A percentile compares a stretch with the other conserved stretches of the same genome.
These are phyloP conservation scores for Penicillium egyptiacum DNA, from an alignment of 495 filamentous ascomycete genomes.

Conservation along the genomic window DNA sequence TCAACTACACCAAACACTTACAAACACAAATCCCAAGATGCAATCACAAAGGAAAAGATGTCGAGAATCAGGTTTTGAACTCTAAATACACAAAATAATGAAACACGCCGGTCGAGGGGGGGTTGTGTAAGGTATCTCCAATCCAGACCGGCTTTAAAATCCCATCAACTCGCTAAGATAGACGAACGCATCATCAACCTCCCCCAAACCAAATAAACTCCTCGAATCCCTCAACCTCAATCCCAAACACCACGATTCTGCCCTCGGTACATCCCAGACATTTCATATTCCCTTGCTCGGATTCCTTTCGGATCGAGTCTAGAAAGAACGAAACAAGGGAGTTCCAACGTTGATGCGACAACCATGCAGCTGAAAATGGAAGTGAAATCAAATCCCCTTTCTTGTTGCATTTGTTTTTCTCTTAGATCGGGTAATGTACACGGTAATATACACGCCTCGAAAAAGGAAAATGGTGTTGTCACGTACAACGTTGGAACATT, in stretches of 20 bases:
- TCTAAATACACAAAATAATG: slow-evolving; percentile 53
- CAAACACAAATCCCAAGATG: slow-evolving; percentile 5
- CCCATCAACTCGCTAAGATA: slow-evolving; percentile 31
- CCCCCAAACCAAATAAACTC: background rate
- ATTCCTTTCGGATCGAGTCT: slow-evolving; percentile 15
- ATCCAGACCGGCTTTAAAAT: slow-evolving; percentile 35
- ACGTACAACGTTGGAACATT: slow-evolving; percentile 33
- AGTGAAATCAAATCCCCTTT: slow-evolving; percentile 34
- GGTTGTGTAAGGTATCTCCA: slow-evolving; percentile 21
- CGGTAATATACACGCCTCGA: slow-evolving; percentile 50
- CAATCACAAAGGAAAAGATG: slow-evolving; percentile 20
- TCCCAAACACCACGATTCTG: background rate
- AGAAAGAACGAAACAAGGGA: slow-evolving; percentile 1
- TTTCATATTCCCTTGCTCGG: slow-evolving; percentile 8
- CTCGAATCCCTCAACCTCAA: background rate
- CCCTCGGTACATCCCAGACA: background rate
- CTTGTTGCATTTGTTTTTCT: slow-evolving; percentile 26
- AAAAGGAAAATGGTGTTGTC: slow-evolving; percentile 35
- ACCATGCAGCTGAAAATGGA: slow-evolving; percentile 2
- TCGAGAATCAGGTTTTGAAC: slow-evolving; percentile 37
- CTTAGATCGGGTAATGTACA: slow-evolving; percentile 52
- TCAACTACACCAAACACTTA: background rate
- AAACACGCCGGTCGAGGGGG: slow-evolving; percentile 39
- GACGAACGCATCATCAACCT: slow-evolving; percentile 14
- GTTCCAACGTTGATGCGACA: background rate